Evolutionary conservation across 345 rosid genomes (phyloP), one percentile per base, ranked within the genome.

Genomic region (Diplotaxis tenuifolia): DNA sequence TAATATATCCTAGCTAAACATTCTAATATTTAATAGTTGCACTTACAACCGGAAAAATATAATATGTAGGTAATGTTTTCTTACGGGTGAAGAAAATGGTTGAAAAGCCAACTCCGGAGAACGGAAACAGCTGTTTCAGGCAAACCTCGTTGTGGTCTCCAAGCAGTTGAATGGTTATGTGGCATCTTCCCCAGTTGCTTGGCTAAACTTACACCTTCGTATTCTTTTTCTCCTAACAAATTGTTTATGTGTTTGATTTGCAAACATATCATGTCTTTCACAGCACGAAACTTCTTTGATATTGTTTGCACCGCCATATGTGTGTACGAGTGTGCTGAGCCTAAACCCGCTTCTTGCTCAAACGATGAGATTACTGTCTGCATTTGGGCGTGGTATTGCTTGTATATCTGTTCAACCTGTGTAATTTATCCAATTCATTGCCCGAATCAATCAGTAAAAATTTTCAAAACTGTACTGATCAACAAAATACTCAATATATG

Each of bases 31-130:
- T 12, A n/a, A 15, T 40, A 21, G n/a, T 22, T 63, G 20, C 7
- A 63, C 16, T 20, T 23, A 38, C 25, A 15, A n/a, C 2, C n/a
- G 0, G 6, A 19, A 52, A 2, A 7, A 36, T 50, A 50, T 50
- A 50, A 58, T 14, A 21, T 56, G 18, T 10, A 65, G 23, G 29
- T 29, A 58, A 32, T 31, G 0, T 6, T 7, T 65, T 5, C 87
- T 64, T 83, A 91, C 97, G 97, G 97, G 81, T 89, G 95, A 62
- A 89, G 97, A 72, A 91, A 91, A 75, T 91, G 92, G 65, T 91
- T 88, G 27, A 91, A 91, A 65, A 91, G 95, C 97, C 97, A 91
- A 77, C 91, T 81, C 0, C 97, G 92, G 8, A 91, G 95, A 54
- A 84, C 71, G 0, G 88, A 83, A 49, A 91, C 95, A 40, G 94